phyloP scores from a whole-genome alignment of 371 early-diverging fungal genomes.

The Apophysomyces sp. region DNA sequence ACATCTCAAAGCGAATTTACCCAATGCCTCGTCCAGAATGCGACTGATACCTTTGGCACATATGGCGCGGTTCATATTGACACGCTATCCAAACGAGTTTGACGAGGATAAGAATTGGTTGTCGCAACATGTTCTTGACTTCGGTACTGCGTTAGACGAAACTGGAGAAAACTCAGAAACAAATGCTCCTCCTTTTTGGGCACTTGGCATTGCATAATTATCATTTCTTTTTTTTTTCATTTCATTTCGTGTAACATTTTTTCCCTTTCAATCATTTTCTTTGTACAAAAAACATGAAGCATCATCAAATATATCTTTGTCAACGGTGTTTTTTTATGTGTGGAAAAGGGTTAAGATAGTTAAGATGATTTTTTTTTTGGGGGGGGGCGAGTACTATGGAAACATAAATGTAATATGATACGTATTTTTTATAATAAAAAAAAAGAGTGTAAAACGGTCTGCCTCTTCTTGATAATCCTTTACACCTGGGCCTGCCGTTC shows the following conservation, averaged over 20 bases:
- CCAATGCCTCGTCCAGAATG: conserved; percentile 5
- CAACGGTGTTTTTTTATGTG: no score
- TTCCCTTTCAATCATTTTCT: neutral
- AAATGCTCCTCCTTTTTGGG: neutral
- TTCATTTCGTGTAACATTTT: neutral
- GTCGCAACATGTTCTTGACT: conserved; percentile 14
- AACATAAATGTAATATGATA: neutral
- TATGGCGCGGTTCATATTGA: conserved; percentile 32
- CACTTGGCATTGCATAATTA: neutral
- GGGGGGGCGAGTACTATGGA: neutral
- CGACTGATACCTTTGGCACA: conserved; percentile 28
- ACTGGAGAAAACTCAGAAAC: neutral
- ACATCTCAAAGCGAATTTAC: conserved; percentile 19
- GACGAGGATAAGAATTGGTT: conserved; percentile 22
- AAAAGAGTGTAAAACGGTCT: no score
- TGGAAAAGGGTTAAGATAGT: no score
- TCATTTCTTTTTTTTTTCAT: no score
- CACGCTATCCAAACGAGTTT: conserved; percentile 16
- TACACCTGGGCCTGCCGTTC: neutral
- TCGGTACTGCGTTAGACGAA: conserved; percentile 11
- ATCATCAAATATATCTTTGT: no score
- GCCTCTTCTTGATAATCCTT: neutral
- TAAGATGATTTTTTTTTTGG: no score
- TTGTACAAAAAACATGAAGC: neutral
- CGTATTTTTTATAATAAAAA: neutral